A percentile compares a stretch with the other conserved stretches of the same genome.
Conservation (phyloP, 2,329 filamentous ascomycete species). For the Stemphylium vesicarium region DNA sequence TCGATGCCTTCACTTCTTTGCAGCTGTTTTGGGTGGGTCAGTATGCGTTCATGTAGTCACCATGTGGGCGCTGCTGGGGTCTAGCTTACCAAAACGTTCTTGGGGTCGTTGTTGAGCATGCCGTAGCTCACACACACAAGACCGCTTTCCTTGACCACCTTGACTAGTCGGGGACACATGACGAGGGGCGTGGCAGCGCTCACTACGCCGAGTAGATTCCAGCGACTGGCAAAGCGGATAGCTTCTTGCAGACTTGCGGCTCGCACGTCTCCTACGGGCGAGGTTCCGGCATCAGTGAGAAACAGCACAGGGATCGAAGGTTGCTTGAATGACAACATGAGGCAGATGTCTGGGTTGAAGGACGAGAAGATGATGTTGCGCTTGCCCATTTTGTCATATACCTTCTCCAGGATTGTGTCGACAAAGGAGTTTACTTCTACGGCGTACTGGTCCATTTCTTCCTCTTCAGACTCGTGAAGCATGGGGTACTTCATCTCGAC, state of each 20-base stretch:
- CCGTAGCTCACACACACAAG: conserved; percentile 96
- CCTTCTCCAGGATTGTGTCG: conserved; percentile 87
- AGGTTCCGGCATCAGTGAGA: conserved; percentile 86
- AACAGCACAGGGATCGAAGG: conserved; percentile 96
- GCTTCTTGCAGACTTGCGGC: conserved; percentile 94
- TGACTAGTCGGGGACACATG: conserved; percentile 84
- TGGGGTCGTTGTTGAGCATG: conserved; percentile 83
- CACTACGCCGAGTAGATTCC: conserved; percentile 94
- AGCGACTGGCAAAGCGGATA: conserved; percentile 89
- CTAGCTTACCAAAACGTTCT: conserved; percentile 77
- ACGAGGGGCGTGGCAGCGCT: conserved; percentile 87
- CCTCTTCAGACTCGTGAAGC: conserved; percentile 92
- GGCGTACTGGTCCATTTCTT: conserved; percentile 95
- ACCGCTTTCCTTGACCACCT: conserved; percentile 91
- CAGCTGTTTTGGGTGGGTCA: conserved; percentile 59
- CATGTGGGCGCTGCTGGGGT: too few species aligned
- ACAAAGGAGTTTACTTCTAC: conserved; percentile 97
- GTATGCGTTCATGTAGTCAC: not conserved
- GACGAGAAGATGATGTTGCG: conserved; percentile 97
- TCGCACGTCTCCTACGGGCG: conserved; percentile 82
- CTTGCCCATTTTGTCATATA: conserved; percentile 81
- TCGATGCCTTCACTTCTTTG: conserved; percentile 97
- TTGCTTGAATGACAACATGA: conserved; percentile 95
- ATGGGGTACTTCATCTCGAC: conserved; percentile 99
- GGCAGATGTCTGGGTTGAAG: conserved; percentile 96